Base-by-base conservation (phyloP, 495 filamentous ascomycete species). In the Pseudomonodictys pantanalensis region DNA sequence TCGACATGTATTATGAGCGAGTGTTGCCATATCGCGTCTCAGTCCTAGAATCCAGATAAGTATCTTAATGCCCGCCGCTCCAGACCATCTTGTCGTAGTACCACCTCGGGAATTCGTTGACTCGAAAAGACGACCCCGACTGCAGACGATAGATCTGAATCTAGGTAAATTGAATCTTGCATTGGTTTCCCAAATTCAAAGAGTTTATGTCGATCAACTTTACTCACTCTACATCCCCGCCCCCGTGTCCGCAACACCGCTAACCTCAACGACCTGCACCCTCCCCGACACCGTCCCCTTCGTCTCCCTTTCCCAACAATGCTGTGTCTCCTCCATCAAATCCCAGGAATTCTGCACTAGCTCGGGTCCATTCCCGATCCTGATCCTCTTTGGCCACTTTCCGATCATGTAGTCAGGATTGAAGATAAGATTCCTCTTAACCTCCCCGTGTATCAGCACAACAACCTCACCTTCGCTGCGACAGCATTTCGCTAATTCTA, bases 301-400 rank as follows among this genome's bases (percentile, higher is more conserved):
- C 32, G 32, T 15, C 32, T 15, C 15, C 32, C 32, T 35, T 35
- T 7, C 32, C 32, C 7, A 8, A 35, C 15, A 35, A 7, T 15
- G 8, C 32, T 35, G 32, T 15, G 15, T 8, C 32, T 35, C 32
- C 8, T 15, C 15, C 32, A 35, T 8, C 41, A 44, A 69, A 0
- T 76, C 81, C 32, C 7, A 7, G 15, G 8, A 8, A 35, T 35
- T 15, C 32, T 8, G 15, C 7, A 7, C 15, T 7, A 35, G 7
- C 32, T 8, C 32, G n/a, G n/a, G n/a, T 35, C 32, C 32, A 35
- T 15, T 7, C 32, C 32, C 32, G 7, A 7, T 15, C 32, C 32
- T 35, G 8, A 8, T 15, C 32, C 32, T 35, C 38, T 41, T 41
- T 18, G 15, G 20, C 7, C 15, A 41, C 12, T 15, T 18, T 15